Evolutionary conservation across 192 early-diverging fungal species (phyloP).

Genomic region (Podila verticillata): DNA sequence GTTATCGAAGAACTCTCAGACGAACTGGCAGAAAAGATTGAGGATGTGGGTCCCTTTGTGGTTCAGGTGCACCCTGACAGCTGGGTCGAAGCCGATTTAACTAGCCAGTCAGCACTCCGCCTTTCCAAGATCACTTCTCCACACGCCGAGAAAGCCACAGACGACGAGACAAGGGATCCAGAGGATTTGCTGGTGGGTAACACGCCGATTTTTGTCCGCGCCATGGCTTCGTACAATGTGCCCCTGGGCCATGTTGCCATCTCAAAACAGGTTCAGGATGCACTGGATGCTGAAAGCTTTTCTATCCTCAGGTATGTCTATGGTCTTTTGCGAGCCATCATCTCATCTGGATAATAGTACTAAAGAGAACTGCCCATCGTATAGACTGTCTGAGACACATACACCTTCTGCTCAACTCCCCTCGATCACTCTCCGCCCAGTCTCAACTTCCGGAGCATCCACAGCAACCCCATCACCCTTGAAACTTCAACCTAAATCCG

Average conservation of each 20-base stretch:
- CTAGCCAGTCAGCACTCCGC: slow-evolving; percentile 32
- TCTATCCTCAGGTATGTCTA: slow-evolving; percentile 57
- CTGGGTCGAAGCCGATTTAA: slow-evolving; percentile 32
- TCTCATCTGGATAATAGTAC: neutral
- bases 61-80: slow-evolving; percentile 57
- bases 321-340: neutral
- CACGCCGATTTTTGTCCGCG: slow-evolving; percentile 46
- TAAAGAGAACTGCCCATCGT: neutral
- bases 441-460: slow-evolving; percentile 26
- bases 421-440: slow-evolving; percentile 36
- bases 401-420: slow-evolving; percentile 16
- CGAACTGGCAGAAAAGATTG: slow-evolving; percentile 25
- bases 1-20: slow-evolving; percentile 37
- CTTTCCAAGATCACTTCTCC: slow-evolving; percentile 57
- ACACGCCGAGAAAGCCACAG: slow-evolving; percentile 39
- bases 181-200: slow-evolving; percentile 21
- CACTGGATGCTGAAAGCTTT: slow-evolving; percentile 58
- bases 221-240: slow-evolving; percentile 38
- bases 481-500: slow-evolving; percentile 46
- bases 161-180: slow-evolving; percentile 50
- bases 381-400: slow-evolving; percentile 39
- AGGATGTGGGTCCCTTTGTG: slow-evolving; percentile 21
- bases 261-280: slow-evolving; percentile 49
- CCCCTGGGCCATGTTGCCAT: slow-evolving; percentile 58
- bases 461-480: slow-evolving; percentile 25